phyloP scores from a whole-genome alignment of 305 asterid genomes.

The Fraxinus baroniana region DNA sequence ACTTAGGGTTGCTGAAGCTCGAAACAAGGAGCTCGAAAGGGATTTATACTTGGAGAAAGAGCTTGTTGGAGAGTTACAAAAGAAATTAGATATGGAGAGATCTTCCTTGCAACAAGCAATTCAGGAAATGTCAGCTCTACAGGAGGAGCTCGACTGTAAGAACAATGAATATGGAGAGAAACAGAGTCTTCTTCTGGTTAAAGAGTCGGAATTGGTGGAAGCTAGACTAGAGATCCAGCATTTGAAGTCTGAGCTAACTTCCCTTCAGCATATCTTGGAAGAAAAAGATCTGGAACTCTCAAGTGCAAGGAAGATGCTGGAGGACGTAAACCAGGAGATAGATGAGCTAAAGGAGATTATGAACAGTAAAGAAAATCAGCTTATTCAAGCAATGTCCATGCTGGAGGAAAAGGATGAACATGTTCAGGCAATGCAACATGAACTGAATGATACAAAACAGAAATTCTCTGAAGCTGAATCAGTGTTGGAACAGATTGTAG shows the following conservation, averaged over 20 bases:
- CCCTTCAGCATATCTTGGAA: slow-evolving; percentile 58
- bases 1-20: slow-evolving; percentile 61
- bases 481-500: slow-evolving; percentile 56
- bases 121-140: slow-evolving; percentile 45
- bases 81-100: slow-evolving; percentile 50
- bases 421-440: slow-evolving; percentile 52
- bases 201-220: slow-evolving; percentile 77
- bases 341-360: slow-evolving; percentile 45
- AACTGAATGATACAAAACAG: slow-evolving; percentile 41
- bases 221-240: slow-evolving; percentile 70
- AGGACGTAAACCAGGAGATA: slow-evolving; percentile 55
- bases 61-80: slow-evolving; percentile 51
- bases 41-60: slow-evolving; percentile 65
- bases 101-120: slow-evolving; percentile 47
- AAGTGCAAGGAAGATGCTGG: slow-evolving; percentile 45
- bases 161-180: slow-evolving; percentile 48
- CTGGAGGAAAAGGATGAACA: slow-evolving; percentile 66
- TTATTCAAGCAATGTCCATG: slow-evolving; percentile 45
- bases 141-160: slow-evolving; percentile 50
- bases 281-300: slow-evolving; percentile 64
- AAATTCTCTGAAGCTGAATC: slow-evolving; percentile 69
- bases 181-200: slow-evolving; percentile 49
- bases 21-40: slow-evolving; percentile 60
- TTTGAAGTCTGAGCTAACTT: slow-evolving; percentile 55
- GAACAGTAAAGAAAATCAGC: slow-evolving; percentile 55